phyloP scores from a whole-genome alignment of 106 monocot genomes.

The Triglochin maritima region DNA sequence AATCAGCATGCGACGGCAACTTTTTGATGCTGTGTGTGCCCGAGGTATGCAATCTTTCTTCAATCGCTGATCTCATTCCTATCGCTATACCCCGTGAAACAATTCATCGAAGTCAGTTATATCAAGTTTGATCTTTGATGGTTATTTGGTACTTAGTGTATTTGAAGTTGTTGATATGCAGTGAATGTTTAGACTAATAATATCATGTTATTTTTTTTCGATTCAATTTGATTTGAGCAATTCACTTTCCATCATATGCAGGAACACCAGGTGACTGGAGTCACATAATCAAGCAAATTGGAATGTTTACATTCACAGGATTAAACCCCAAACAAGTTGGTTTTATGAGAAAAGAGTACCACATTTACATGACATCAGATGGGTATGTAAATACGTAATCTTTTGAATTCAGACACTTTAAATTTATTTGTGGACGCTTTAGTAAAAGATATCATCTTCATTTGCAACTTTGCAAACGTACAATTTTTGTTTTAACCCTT shows the following conservation, averaged over 20 bases:
- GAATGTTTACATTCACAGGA: conserved; percentile 99
- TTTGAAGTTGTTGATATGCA: not conserved
- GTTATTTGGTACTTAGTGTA: too few species aligned
- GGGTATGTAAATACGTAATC: conserved; percentile 35
- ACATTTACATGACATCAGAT: conserved; percentile 96
- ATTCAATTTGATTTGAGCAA: not conserved
- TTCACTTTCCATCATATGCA: conserved; percentile 18
- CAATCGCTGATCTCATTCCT: not conserved
- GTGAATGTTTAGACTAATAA: not conserved
- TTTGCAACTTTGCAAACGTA: too few species aligned
- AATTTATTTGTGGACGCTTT: too few species aligned
- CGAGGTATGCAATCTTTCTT: conserved; percentile 42
- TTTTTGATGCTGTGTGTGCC: conserved; percentile 65
- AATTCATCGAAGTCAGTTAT: too few species aligned
- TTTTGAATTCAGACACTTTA: too few species aligned
- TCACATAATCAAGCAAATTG: conserved; percentile 97
- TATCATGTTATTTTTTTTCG: not conserved
- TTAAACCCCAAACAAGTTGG: conserved; percentile 74
- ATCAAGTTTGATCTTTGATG: too few species aligned
- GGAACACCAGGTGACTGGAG: conserved; percentile 96
- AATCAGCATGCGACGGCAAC: conserved; percentile 83
- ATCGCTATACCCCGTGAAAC: too few species aligned
- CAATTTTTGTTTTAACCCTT: too few species aligned
- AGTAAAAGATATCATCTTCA: too few species aligned
- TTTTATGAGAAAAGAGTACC: conserved; percentile 83